These are phyloP conservation scores for Ichthyophonus hoferi DNA, from an alignment of 208 protist genomes.

Conservation along the genomic window DNA sequence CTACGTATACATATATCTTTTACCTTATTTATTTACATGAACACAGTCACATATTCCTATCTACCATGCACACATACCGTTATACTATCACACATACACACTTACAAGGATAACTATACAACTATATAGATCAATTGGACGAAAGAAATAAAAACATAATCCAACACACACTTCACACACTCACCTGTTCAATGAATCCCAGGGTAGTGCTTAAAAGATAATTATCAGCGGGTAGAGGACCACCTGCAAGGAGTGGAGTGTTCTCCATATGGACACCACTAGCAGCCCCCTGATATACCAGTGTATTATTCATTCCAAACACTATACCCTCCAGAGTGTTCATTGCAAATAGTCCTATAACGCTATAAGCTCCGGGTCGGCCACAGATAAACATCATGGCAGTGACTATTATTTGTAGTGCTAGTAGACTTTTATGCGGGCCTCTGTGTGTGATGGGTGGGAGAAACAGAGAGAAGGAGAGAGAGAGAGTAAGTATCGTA, in stretches of 20 bases:
- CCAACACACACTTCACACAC: too few relatives aligned
- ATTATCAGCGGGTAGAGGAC: background rate
- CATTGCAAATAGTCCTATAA: background rate
- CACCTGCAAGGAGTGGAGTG: background rate
- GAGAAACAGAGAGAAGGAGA: too few relatives aligned
- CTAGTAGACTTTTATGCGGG: background rate
- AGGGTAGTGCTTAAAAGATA: background rate
- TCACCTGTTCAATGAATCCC: background rate
- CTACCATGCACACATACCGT: background rate
- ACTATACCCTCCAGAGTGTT: background rate
- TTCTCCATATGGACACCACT: background rate
- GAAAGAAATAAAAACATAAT: background rate
- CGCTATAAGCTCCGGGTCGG: background rate
- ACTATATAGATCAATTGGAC: background rate
- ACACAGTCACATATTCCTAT: background rate
- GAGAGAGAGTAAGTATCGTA: too few relatives aligned
- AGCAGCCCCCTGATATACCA: background rate
- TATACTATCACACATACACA: background rate
- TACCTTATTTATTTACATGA: too few relatives aligned
- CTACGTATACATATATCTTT: too few relatives aligned
- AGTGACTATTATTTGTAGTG: background rate
- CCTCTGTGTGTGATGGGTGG: too few relatives aligned
- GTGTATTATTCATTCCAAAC: background rate
- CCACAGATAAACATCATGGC: background rate
- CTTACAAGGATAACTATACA: background rate